phyloP scores from a whole-genome alignment of 192 early-diverging fungal species.

The Podila epigama region DNA sequence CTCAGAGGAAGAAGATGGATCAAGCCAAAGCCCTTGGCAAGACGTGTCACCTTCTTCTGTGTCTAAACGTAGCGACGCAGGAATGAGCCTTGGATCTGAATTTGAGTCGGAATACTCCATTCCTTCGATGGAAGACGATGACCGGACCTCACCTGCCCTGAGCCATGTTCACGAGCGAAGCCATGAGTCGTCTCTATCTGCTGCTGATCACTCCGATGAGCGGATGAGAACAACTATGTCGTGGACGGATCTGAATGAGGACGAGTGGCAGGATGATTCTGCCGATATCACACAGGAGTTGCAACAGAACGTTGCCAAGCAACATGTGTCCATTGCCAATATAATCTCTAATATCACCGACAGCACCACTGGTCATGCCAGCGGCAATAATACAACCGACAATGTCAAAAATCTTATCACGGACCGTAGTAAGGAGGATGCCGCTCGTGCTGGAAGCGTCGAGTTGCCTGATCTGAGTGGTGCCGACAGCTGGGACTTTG shows the following conservation, averaged over 20 bases:
- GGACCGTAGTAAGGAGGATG: background rate
- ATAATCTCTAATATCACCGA: background rate
- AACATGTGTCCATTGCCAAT: no score
- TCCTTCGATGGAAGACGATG: conserved; percentile 35
- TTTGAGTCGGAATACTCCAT: conserved; percentile 37
- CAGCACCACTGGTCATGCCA: background rate
- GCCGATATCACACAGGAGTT: background rate
- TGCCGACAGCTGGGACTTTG: conserved; percentile 45
- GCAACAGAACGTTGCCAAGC: background rate
- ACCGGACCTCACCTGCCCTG: background rate
- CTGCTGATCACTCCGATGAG: background rate
- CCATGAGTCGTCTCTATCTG: background rate
- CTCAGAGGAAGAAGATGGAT: conserved; percentile 1
- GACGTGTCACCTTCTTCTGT: conserved; percentile 34
- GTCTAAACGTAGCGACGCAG: conserved; percentile 42
- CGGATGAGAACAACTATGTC: conserved; percentile 15
- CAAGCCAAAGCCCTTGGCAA: conserved; percentile 38
- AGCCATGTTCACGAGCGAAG: conserved; percentile 5
- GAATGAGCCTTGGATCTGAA: conserved; percentile 33
- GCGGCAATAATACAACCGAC: background rate
- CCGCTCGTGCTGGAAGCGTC: background rate
- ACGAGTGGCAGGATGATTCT: conserved; percentile 19
- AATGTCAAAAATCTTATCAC: background rate
- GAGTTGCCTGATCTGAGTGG: conserved; percentile 35
- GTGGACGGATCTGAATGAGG: conserved; percentile 37